Percentiles rank a stretch among this genome's conserved stretches.
These are phyloP conservation scores for Fusarium oligoseptatum DNA, from an alignment of 2,329 filamentous ascomycete species.

Conservation along the genomic window DNA sequence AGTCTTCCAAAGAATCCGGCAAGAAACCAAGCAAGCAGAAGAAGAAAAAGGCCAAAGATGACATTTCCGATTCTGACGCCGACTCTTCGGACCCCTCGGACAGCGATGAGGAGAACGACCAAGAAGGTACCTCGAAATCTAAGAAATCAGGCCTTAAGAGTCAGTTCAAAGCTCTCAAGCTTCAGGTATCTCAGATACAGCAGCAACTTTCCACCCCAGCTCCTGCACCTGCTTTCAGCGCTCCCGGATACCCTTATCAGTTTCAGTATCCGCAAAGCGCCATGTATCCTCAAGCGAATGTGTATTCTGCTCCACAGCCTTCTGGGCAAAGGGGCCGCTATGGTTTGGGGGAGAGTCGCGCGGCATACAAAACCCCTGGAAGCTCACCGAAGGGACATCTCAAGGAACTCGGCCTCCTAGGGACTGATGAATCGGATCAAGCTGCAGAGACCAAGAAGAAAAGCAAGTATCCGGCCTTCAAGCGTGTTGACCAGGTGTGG, in stretches of 20 bases:
- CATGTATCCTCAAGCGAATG: not conserved
- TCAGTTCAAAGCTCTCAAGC: constrained; percentile 49
- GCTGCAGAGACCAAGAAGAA: constrained; percentile 19
- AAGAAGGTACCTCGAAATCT: constrained; percentile 16
- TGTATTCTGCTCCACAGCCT: not conserved
- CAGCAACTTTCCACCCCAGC: constrained; percentile 31
- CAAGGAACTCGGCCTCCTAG: not conserved
- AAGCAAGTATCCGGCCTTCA: constrained; percentile 55
- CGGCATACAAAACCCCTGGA: not conserved
- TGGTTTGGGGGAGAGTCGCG: not conserved
- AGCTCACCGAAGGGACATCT: not conserved
- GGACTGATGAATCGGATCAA: constrained; percentile 10
- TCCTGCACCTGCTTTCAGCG: not conserved
- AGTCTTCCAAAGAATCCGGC: constrained; percentile 1
- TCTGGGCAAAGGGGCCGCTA: not conserved
- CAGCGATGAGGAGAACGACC: constrained; percentile 35
- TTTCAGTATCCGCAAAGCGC: constrained; percentile 2
- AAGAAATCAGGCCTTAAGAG: constrained; percentile 39
- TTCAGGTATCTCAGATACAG: constrained; percentile 46
- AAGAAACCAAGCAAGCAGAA: constrained; percentile 28
- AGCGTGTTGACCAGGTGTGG: constrained; percentile 69
- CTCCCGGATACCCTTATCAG: constrained; percentile 2
- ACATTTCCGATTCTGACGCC: constrained; percentile 22
- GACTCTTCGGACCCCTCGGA: constrained; percentile 44
- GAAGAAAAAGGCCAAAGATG: constrained; percentile 8